Evolutionary conservation across 1,139 yeast species (phyloP), one percentile per base, ranked within the genome.

Genomic region (Protomyces inundatus): DNA sequence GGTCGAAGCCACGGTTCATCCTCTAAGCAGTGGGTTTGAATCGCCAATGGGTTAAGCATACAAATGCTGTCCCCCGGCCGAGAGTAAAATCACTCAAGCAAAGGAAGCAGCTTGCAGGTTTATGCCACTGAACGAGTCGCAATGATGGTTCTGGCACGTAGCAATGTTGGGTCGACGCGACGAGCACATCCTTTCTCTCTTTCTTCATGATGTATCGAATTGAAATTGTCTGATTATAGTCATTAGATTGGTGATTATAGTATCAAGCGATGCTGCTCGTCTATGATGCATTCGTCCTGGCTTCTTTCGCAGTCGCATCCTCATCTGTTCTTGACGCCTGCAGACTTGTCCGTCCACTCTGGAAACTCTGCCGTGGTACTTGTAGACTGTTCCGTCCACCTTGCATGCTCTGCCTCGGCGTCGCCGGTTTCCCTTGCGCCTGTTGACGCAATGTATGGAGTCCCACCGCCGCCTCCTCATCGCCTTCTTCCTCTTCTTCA

Each of bases 101-200:
- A 58, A 55, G 62, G 54, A 58, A 58, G 56, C 62, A 51, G 62
- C 42, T 55, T 58, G 53, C 46, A 53, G 52, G 53, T 58, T 52
- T 52, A 51, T 58, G 50, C 61, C 50, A 50, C 40, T 51, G 62
- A 42, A 58, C 45, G 45, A 52, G 61, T 57, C 61, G 61, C 42
- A 39, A 39, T 39, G 42, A 39, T 39, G 48, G 48, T 42, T 42
- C 48, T 30, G 23, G 42, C 42, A 14, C 42, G 52, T 58, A 52
- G 54, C 54, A 58, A 55, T 58, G 56, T 51, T 51, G 62, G 54
- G 62, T 58, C 62, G 62, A 58, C 62, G 62, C 62, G 62, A 58
- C 52, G 62, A 58, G 54, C 56, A 58, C 62, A 57, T 50, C 9
- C 30, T 9, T 14, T 9, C 12, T 54, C 57, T 32, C 39, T 54